Base-by-base conservation (phyloP, 495 filamentous ascomycete genomes). In the Pyronema domesticum region DNA sequence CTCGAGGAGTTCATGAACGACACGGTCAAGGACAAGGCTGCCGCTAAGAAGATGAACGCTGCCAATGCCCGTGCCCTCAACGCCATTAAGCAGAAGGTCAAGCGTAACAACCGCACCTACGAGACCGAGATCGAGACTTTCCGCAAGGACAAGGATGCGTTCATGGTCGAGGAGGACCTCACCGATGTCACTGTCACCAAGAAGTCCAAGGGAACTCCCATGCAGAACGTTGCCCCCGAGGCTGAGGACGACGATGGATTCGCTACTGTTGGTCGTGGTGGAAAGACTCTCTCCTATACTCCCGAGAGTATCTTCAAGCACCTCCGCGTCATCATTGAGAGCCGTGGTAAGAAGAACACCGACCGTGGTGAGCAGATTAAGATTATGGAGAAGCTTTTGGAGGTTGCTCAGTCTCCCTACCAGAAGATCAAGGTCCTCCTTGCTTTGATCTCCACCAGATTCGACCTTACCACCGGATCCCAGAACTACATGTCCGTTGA, bases 221-320 rank as follows among this genome's bases (percentile, higher is more conserved):
- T 71, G n/a, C 66, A 75, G 55, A 67, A 66, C 11, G 62, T 72
- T 46, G 62, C 66, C 18, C 71, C 69, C 1, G 69, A 65, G 7
- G 43, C 18, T 0, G 78, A 80, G 39, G 80, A 70, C 35, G 83
- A 84, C 47, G 83, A 94, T 55, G 91, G 87, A 43, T 95, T 94
- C 63, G 75, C 79, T 11, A 85, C 81, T 8, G 87, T 96, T 53
- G 86, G 83, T 57, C 81, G 83, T 66, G 83, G 86, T 63, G 93
- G 91, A 48, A 85, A 83, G 65, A 80, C 82, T 42, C 72, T 95
- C 42, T 79, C 81, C 60, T 95, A 89, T 68, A 96, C 91, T 36
- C 83, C 91, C 6, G 91, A 99, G 73, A 94, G 87, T 69, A 99
- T 99, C 62, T 80, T 96, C 67, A 96, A 96, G 75, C 86, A 95